Evolutionary conservation across 345 rosid genomes (phyloP), one percentile per base, ranked within the genome.

Genomic region (Trapa bicornis): DNA sequence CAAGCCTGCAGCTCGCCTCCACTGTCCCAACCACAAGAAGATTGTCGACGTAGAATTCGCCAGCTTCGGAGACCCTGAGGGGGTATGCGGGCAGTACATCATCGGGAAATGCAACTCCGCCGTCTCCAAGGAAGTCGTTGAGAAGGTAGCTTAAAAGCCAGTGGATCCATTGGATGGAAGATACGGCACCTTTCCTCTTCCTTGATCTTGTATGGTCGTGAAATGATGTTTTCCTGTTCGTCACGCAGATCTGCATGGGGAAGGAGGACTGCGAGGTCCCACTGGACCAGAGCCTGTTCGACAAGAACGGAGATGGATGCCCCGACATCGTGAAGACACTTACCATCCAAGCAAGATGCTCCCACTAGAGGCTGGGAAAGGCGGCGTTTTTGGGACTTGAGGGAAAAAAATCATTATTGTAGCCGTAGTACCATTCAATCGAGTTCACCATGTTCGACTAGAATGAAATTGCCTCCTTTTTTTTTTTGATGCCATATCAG

Each of bases 31-130:
- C 70, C 41, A 71, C 47, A 84, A 79, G 76, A 69, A 80, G 76
- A 80, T 91, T 29, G 65, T 71, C 11, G 75, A 75, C 0, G 87
- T 94, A 33, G 88, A 94, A 66, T 94, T 91, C 56, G 95, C 96
- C 3, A 86, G 92, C 82, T 94, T 75, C 38, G 97, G 99, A 35
- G 77, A 87, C 70, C 88, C 99, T 63, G 47, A 12, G 32, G 97
- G 99, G 33, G 11, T 73, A 33, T 94, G 99, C 70, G 96, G 97
- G 45, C 58, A 61, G 71, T 87, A 65, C 72, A 6, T 32, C 1
- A 37, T 47, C 57, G 99, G 95, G 61, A 76, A 80, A 1, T 94
- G 99, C 81, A 69, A 48, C 45, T 14, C 60, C 1, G 61, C 41
- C 69, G 12, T 14, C 83, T 37, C 94, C 47, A 87, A 81, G 76